phyloP scores from a whole-genome alignment of 179 eudicot genomes.

The Beta lomatogona region DNA sequence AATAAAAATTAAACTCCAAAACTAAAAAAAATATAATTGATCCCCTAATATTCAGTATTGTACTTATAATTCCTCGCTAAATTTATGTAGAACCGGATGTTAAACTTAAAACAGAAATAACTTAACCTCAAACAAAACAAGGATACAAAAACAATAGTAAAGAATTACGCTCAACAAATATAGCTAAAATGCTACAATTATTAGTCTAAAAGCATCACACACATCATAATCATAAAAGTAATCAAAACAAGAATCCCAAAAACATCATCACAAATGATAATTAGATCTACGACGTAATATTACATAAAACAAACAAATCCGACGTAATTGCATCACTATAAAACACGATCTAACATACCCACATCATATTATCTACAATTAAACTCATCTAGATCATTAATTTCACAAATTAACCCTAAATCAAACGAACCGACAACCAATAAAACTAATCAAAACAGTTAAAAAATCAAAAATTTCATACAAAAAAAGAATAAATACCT shows the following conservation, averaged over 20 bases:
- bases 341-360: conserved; percentile 31
- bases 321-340: background rate
- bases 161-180: background rate
- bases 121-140: background rate
- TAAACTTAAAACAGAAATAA: too few relatives aligned
- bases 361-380: conserved; percentile 20
- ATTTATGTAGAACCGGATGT: too few relatives aligned
- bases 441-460: conserved; percentile 8
- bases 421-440: conserved; percentile 22
- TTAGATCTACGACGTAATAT: conserved; percentile 7
- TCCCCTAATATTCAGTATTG: too few relatives aligned
- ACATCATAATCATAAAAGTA: conserved; percentile 3
- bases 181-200: background rate
- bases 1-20: background rate
- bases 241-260: background rate
- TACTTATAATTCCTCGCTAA: background rate
- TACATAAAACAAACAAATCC: conserved; percentile 18
- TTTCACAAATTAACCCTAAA: conserved; percentile 13
- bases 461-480: background rate
- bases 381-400: conserved; percentile 4
- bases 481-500: conserved; percentile 12
- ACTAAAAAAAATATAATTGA: background rate
- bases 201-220: background rate
- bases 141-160: background rate
- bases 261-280: background rate